Base-by-base conservation (phyloP, 768 basidiomycete species). In the Termitomyces sp. region DNA sequence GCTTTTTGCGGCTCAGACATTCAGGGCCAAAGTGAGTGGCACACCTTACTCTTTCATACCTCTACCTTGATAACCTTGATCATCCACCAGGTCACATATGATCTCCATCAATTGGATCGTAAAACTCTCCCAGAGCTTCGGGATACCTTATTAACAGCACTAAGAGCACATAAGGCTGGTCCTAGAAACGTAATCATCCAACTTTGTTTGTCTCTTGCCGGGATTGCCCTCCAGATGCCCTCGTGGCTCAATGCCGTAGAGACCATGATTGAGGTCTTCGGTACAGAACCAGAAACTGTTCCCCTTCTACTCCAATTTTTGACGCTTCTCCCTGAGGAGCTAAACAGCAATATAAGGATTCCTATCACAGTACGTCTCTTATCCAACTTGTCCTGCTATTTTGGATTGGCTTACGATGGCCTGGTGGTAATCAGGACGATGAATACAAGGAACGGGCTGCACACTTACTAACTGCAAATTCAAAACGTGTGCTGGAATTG, bases 1-100 rank as follows among this genome's bases (percentile, higher is more conserved):
- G 73, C 76, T 97, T 56, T 98, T 99, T 70, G 96, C 95, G 9
- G 95, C 96, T 0, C 97, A 99, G 75, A 98, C 97, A 0, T 92
- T 99, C 72, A 83, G 96, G 71, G 82, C 91, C 53, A 99, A 99
- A 83, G 97, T 93, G 63, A 66, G 88, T 77, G 48, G 49, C 42
- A 24, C 33, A 46, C 40, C 20, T 32, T 1, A 11, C 50, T 59
- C 40, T 36, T 61, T 55, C 39, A 64, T 53, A 58, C 67, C 59
- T 55, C 58, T 64, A 58, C 58, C 66, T 68, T 69, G 69, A 71
- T 74, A 59, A 70, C 72, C 68, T 69, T 74, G 73, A 69, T 70
- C 63, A 55, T 58, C 35, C 61, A 58, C 60, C 66, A 99, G 97
- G 94, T 98, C 66, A 92, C 88, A 13, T 98, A 94, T 75, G 97